Conservation (phyloP, 306 rosid species). For the Acmispon strigosus region DNA sequence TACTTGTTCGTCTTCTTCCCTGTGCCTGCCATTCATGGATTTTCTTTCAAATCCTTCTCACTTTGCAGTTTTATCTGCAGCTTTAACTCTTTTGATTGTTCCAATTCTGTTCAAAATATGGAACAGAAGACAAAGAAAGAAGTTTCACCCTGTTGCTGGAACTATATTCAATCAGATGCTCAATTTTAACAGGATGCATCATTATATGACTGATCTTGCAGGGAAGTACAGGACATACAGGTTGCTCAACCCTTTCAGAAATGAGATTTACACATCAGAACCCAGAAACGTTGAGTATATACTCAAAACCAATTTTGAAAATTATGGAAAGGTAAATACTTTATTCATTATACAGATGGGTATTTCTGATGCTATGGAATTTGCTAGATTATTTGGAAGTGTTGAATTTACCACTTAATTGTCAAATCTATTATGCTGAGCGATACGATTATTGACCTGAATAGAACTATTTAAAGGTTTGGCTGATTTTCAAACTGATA, state of each 20-base stretch:
- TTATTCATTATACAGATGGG: no score
- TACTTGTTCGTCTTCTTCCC: no score
- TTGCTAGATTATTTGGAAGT: no score
- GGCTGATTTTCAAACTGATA: neutral
- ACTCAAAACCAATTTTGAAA: constrained; percentile 69
- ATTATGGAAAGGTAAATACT: constrained; percentile 78
- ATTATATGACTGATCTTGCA: constrained; percentile 83
- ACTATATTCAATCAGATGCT: constrained; percentile 58
- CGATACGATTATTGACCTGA: no score
- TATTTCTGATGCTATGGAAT: no score
- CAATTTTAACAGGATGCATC: constrained; percentile 64
- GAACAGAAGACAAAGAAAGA: constrained; percentile 29
- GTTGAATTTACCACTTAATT: no score
- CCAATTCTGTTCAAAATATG: constrained; percentile 18
- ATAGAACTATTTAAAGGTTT: no score
- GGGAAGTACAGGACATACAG: constrained; percentile 64
- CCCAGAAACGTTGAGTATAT: constrained; percentile 75
- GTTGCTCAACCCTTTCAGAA: constrained; percentile 43
- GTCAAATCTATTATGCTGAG: no score
- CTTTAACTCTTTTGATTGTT: constrained; percentile 21
- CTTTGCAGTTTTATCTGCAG: constrained; percentile 24
- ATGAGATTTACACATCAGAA: constrained; percentile 67
- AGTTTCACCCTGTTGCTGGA: constrained; percentile 66
- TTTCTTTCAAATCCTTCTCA: constrained; percentile 30
- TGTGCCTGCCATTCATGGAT: constrained; percentile 14